These are phyloP conservation scores for Cutaneotrichosporon dermatis DNA, from an alignment of 1,284 basidiomycete genomes.

Conservation along the genomic window DNA sequence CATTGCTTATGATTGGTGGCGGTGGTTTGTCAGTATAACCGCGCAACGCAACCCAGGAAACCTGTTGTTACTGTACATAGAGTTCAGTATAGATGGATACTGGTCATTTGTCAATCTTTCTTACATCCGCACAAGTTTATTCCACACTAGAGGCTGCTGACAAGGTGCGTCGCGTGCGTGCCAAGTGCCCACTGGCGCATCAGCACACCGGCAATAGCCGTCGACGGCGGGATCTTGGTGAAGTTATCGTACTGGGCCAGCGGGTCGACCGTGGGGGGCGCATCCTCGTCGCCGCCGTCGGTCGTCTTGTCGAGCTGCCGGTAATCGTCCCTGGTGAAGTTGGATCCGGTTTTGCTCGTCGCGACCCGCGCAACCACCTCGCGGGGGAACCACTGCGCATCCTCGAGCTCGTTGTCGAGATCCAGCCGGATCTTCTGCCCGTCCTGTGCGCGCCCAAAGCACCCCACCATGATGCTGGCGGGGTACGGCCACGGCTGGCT, in stretches of 20 bases:
- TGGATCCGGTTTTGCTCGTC: slow-evolving; percentile 54
- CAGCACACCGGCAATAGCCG: slow-evolving; percentile 66
- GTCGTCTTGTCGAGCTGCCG: slow-evolving; percentile 51
- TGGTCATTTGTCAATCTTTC: background rate
- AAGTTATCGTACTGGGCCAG: slow-evolving; percentile 24
- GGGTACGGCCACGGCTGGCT: slow-evolving; percentile 66
- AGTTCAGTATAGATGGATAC: background rate
- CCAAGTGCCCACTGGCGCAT: slow-evolving; percentile 64
- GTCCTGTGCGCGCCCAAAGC: slow-evolving; percentile 65
- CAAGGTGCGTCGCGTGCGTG: slow-evolving; percentile 30
- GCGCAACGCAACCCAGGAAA: no score
- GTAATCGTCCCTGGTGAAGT: slow-evolving; percentile 58
- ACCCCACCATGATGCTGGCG: slow-evolving; percentile 86
- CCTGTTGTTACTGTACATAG: no score
- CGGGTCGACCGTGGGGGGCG: slow-evolving; percentile 24
- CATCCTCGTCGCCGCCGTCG: slow-evolving; percentile 2
- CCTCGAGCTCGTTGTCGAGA: slow-evolving; percentile 93
- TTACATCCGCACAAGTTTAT: background rate
- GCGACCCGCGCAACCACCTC: slow-evolving; percentile 60
- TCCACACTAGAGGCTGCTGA: slow-evolving; percentile 25
- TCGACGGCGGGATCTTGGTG: slow-evolving; percentile 64
- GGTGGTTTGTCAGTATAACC: background rate
- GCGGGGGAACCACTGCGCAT: slow-evolving; percentile 83
- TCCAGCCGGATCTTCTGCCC: slow-evolving; percentile 73
- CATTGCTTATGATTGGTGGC: no score